A percentile compares a stretch with the other conserved stretches of the same genome.
Evolutionary conservation across 805 yeast genomes (phyloP).

Genomic region (Teunomyces funiuensis): DNA sequence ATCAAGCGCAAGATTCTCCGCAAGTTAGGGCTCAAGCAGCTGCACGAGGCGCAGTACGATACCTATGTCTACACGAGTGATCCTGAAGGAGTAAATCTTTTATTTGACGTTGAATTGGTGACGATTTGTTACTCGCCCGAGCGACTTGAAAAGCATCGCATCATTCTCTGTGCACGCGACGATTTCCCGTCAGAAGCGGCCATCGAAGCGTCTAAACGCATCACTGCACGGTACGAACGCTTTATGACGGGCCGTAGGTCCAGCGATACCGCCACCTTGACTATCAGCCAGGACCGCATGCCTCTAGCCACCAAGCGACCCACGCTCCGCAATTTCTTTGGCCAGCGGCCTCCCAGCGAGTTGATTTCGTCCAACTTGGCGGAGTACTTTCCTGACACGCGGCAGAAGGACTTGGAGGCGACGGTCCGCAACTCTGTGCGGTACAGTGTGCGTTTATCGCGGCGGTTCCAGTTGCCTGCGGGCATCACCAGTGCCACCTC

Average conservation of each 20-base stretch:
- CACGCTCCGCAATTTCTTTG: constrained; percentile 55
- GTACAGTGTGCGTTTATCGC: constrained; percentile 64
- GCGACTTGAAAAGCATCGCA: constrained; percentile 65
- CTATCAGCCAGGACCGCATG: constrained; percentile 21
- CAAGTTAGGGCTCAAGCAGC: constrained; percentile 47
- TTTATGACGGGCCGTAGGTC: constrained; percentile 8
- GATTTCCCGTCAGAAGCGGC: constrained; percentile 66
- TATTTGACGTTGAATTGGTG: constrained; percentile 78
- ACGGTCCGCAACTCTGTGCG: constrained; percentile 84
- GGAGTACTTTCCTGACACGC: constrained; percentile 88
- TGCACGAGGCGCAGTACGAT: constrained; percentile 53
- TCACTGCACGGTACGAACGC: constrained; percentile 33
- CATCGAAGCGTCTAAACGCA: constrained; percentile 52
- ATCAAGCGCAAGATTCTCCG: constrained; percentile 70
- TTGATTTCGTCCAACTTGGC: constrained; percentile 85
- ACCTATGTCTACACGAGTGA: constrained; percentile 51
- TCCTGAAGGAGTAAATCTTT: constrained; percentile 31
- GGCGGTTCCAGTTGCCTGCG: constrained; percentile 29
- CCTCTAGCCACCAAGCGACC: constrained; percentile 19
- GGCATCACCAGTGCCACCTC: constrained; percentile 7
- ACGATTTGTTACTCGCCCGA: constrained; percentile 79
- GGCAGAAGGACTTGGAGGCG: constrained; percentile 65
- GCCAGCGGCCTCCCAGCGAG: constrained; percentile 92
- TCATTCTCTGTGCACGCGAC: constrained; percentile 62
- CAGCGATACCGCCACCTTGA: neutral